Conservation (phyloP, 2,329 filamentous ascomycete species). For the Sarocladium kiliense region DNA sequence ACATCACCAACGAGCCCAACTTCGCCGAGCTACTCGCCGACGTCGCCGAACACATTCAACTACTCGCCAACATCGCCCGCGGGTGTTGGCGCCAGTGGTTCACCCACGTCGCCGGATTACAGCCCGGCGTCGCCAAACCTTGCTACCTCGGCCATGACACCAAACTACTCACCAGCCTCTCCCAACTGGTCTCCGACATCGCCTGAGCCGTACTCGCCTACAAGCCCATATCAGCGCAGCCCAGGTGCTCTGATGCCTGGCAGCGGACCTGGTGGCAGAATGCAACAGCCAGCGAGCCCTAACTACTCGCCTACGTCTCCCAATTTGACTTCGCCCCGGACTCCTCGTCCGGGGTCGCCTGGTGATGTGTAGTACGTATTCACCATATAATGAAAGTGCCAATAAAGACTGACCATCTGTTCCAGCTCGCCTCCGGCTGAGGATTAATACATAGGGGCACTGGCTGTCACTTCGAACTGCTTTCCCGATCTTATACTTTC, state of each 20-base stretch:
- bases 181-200: conserved; percentile 50
- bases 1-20: conserved; percentile 62
- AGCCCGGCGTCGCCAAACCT: conserved; percentile 58
- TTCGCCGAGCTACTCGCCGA: conserved; percentile 60
- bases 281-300: conserved; percentile 51
- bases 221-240: conserved; percentile 38
- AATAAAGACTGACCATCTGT: not conserved
- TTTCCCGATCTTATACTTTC: not conserved
- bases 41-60: conserved; percentile 50
- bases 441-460: conserved; percentile 7
- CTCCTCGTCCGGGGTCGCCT: conserved; percentile 37
- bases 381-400: not conserved
- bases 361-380: conserved; percentile 36
- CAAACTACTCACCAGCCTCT: conserved; percentile 64
- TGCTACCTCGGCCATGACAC: conserved; percentile 42
- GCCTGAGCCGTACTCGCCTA: conserved; percentile 65
- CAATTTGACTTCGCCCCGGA: conserved; percentile 35
- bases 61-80: conserved; percentile 68
- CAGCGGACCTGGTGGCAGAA: not conserved
- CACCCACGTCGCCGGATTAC: conserved; percentile 59
- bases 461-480: conserved; percentile 2
- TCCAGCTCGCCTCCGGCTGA: conserved; percentile 6
- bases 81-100: conserved; percentile 69
- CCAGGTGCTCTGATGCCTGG: not conserved
- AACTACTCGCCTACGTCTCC: conserved; percentile 60